Evolutionary conservation across 495 filamentous ascomycete genomes (phyloP), one percentile per base, ranked within the genome.

Genomic region (Aspergillus taichungensis): DNA sequence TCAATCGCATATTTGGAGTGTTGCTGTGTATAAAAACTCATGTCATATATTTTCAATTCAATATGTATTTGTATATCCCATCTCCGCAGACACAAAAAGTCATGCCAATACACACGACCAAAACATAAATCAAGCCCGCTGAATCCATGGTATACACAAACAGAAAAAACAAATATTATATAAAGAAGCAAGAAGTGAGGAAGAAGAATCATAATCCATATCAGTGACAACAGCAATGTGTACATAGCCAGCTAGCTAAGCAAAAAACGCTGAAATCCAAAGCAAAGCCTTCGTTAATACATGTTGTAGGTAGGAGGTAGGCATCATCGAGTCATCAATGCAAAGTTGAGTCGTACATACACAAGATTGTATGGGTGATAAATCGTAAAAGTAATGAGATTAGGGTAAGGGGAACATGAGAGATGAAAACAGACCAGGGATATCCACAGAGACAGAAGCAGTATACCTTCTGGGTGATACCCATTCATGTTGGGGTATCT

Each of bases 111-210:
- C 18, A 24, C 18, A 34, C n/a, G 13, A 34, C 33, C 30, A 43
- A 43, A 13, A 13, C 24, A 33, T 43, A 9, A 14, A 39, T 41
- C 10, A 43, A 30, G 12, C 34, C 40, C 27, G 12, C 9, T 34
- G 13, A 29, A 43, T 33, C 34, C 18, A 47, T 47, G 37, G 39
- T 43, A 50, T 52, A 55, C 9, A 49, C 18, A 38, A 52, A 49
- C 29, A 37, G 39, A 18, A 31, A 18, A 49, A 34, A 47, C 49
- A 48, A 13, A 38, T 43, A 38, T 10, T 34, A 13, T 42, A 46
- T 11, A 43, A 44, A 30, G 32, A 30, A 30, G 11, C 24, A 31
- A 46, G 14, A 35, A 29, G 34, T 13, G 34, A n/a, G 27, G n/a
- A 28, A 30, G 6, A 29, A 12, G 14, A 11, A 40, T 24, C 18